Conservation (phyloP, 441 rosid species). For the Melastoma candidum region DNA sequence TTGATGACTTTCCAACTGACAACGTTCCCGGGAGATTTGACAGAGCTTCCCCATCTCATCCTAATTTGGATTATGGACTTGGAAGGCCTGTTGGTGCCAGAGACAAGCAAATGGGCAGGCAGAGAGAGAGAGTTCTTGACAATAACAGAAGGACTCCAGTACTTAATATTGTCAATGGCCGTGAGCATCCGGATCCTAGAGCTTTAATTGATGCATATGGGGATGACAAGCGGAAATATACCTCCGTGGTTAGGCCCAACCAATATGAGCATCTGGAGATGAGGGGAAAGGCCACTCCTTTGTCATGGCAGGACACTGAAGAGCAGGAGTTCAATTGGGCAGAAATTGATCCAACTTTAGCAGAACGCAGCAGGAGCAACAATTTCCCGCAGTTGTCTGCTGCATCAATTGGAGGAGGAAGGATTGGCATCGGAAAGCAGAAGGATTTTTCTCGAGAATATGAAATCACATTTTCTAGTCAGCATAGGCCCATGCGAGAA, state of each 20-base stretch:
- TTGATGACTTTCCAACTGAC: conserved; percentile 38
- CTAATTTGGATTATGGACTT: conserved; percentile 42
- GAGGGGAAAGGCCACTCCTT: conserved; percentile 50
- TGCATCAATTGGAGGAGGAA: conserved; percentile 36
- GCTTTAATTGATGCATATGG: conserved; percentile 97
- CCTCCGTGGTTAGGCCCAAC: conserved; percentile 29
- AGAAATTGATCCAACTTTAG: conserved; percentile 85
- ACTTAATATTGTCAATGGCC: conserved; percentile 36
- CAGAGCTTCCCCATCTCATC: conserved; percentile 51
- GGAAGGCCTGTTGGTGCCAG: conserved; percentile 31
- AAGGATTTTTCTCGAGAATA: conserved; percentile 28
- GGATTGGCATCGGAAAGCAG: conserved; percentile 35
- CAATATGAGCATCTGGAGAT: conserved; percentile 35
- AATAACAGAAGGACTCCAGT: conserved; percentile 26
- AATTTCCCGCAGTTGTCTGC: conserved; percentile 38
- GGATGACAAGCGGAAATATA: conserved; percentile 51
- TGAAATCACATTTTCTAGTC: conserved; percentile 31
- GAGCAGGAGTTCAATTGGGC: conserved; percentile 99
- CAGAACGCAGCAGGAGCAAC: conserved; percentile 45
- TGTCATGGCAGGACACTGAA: conserved; percentile 93
- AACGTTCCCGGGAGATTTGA: conserved; percentile 61
- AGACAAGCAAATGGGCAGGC: conserved; percentile 54
- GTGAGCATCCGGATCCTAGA: conserved; percentile 57
- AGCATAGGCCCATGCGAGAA: conserved; percentile 30
- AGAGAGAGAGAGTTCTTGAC: conserved; percentile 40